Evolutionary conservation across 2,329 filamentous ascomycete genomes (phyloP).

Genomic region (Diaporthe sp.): DNA sequence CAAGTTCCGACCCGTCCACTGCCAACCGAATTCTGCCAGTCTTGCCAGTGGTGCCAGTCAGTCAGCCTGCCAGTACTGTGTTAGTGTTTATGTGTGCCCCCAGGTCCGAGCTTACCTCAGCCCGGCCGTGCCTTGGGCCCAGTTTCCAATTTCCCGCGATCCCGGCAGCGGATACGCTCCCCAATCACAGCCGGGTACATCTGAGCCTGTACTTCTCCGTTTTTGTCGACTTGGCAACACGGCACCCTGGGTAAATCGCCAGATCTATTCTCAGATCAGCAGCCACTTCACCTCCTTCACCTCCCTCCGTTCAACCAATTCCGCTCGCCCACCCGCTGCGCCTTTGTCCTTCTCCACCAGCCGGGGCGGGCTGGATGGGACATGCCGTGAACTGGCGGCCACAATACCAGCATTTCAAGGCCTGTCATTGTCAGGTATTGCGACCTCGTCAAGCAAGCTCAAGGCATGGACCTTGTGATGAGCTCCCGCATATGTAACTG

Average conservation of each 20-base stretch:
- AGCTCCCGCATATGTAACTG: slow-evolving; percentile 5
- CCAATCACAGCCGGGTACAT: background rate
- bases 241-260: slow-evolving; percentile 19
- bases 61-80: too few species aligned
- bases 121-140: background rate
- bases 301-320: background rate
- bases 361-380: background rate
- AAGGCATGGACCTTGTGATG: slow-evolving; percentile 14
- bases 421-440: background rate
- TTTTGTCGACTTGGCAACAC: slow-evolving; percentile 4
- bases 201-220: background rate
- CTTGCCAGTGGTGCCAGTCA: too few species aligned
- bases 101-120: slow-evolving; percentile 26
- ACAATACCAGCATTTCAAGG: background rate
- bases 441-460: background rate
- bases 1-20: background rate
- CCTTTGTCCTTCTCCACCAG: slow-evolving; percentile 16
- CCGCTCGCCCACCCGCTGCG: slow-evolving; percentile 18
- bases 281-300: slow-evolving; percentile 12
- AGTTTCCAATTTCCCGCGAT: background rate
- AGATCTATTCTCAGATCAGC: slow-evolving; percentile 30
- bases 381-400: background rate
- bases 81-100: too few species aligned
- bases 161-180: background rate
- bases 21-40: background rate